Conservation (phyloP, 768 basidiomycete species). For the Boletus bicolor region DNA sequence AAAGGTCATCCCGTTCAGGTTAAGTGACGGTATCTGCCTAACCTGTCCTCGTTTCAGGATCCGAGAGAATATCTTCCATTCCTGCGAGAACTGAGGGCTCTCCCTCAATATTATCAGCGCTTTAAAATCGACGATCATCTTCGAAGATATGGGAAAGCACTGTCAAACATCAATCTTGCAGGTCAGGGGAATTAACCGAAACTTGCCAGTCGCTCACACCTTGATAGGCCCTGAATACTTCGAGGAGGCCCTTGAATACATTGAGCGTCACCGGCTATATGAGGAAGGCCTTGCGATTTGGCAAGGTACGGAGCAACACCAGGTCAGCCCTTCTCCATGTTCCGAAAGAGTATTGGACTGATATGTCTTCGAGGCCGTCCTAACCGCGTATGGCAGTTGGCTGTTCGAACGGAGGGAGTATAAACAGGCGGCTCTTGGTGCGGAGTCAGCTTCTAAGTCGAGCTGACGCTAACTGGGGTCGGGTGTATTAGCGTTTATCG, state of each 20-base stretch:
- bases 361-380: slow-evolving; percentile 47
- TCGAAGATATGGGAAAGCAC: slow-evolving; percentile 67
- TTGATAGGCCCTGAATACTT: slow-evolving; percentile 63
- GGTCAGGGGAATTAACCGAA: slow-evolving; percentile 41
- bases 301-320: slow-evolving; percentile 59
- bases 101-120: slow-evolving; percentile 74
- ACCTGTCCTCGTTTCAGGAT: slow-evolving; percentile 55
- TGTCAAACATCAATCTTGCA: slow-evolving; percentile 69
- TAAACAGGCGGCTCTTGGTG: slow-evolving; percentile 78
- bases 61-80: slow-evolving; percentile 98
- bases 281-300: slow-evolving; percentile 73
- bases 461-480: slow-evolving; percentile 3
- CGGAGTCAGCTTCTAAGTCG: slow-evolving; percentile 9
- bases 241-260: slow-evolving; percentile 75
- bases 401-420: slow-evolving; percentile 84
- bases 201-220: slow-evolving; percentile 3
- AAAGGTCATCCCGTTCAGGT: slow-evolving; percentile 58
- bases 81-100: slow-evolving; percentile 78
- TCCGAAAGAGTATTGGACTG: slow-evolving; percentile 1
- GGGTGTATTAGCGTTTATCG: slow-evolving; percentile 58
- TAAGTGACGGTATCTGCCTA: not conserved
- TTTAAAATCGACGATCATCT: slow-evolving; percentile 94
- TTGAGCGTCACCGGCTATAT: slow-evolving; percentile 76
- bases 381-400: slow-evolving; percentile 81
- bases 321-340: slow-evolving; percentile 39